These are phyloP conservation scores for Zanthoxylum bungeanum DNA, from an alignment of 345 rosid species.

Conservation along the genomic window DNA sequence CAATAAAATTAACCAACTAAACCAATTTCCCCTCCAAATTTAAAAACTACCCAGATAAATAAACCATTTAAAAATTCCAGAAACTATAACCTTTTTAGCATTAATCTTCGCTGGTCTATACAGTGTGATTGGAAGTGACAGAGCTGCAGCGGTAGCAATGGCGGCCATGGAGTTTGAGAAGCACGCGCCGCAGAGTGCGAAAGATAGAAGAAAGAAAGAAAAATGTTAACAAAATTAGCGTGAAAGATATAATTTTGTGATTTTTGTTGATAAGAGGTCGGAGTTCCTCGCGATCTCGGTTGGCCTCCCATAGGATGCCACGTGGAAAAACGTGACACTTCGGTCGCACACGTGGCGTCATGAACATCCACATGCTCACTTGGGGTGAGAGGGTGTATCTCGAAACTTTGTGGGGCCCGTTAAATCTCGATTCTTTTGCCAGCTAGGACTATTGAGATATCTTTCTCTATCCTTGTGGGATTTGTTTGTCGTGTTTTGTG, in stretches of 20 bases:
- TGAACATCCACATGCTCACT: slow-evolving; percentile 49
- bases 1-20: background rate
- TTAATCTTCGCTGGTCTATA: slow-evolving; percentile 45
- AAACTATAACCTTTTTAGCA: slow-evolving; percentile 53
- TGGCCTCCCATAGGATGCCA: slow-evolving; percentile 63
- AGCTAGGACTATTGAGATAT: slow-evolving; percentile 71
- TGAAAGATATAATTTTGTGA: slow-evolving; percentile 16
- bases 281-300: slow-evolving; percentile 62
- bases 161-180: slow-evolving; percentile 62
- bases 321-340: slow-evolving; percentile 31
- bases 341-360: slow-evolving; percentile 48
- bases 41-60: slow-evolving; percentile 12
- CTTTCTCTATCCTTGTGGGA: slow-evolving; percentile 26
- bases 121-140: slow-evolving; percentile 69
- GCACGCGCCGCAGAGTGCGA: slow-evolving; percentile 10
- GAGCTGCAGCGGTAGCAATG: slow-evolving; percentile 64
- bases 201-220: background rate
- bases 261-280: slow-evolving; percentile 77
- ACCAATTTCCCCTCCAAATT: background rate
- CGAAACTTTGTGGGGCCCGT: slow-evolving; percentile 13
- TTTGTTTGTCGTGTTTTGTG: background rate
- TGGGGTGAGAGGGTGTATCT: slow-evolving; percentile 7
- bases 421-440: slow-evolving; percentile 33
- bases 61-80: background rate
- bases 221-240: background rate